Evolutionary conservation across 177 flowering plant genomes (phyloP), one percentile per base, ranked within the genome.

Genomic region (Vitis hybrid): DNA sequence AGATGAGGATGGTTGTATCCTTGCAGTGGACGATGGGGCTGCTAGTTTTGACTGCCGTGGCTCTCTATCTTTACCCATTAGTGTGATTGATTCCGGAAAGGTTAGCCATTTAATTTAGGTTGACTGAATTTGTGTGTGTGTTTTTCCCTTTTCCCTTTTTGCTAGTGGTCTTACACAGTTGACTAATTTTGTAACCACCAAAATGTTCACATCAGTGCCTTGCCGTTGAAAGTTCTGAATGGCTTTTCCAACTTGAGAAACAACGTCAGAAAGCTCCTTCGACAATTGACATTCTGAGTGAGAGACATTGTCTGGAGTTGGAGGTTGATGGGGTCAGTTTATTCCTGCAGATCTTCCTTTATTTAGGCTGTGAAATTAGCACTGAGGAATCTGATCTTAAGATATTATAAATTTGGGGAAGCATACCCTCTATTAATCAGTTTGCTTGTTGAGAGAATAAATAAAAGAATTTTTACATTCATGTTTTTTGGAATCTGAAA

Each of bases 81-180:
- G 79, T 72, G 82, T 88, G 58, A 89, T 92, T 54, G 93, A 89
- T 76, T 77, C 80, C 55, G 94, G 83, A 69, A 89, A 89, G 93
- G 97, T 90, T 65, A 67, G 76, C 4, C 19, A 27, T 35, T 52
- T 48, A 54, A 12, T 35, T 61, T 62, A 40, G 46, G 46, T 40
- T 40, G 46, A 40, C 6, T 40, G 46, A 40, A 7, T 40, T 5
- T 40, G 46, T 66, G 7, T 6, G 24, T 61, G 18, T 21, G 55
- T 6, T 52, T 13, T 65, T n/a, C 35, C 24, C 2, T n/a, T 40
- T 32, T 51, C 19, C 16, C 15, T 49, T 49, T 50, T 64, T 8
- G 24, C 8, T 8, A 50, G n/a, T 16, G 18, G 11, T 27, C 24
- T 46, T 2, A 30, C 52, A 30, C 56, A 11, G 46, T 52, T 52